Conservation (phyloP, 768 basidiomycete genomes). For the Trametes elegans region DNA sequence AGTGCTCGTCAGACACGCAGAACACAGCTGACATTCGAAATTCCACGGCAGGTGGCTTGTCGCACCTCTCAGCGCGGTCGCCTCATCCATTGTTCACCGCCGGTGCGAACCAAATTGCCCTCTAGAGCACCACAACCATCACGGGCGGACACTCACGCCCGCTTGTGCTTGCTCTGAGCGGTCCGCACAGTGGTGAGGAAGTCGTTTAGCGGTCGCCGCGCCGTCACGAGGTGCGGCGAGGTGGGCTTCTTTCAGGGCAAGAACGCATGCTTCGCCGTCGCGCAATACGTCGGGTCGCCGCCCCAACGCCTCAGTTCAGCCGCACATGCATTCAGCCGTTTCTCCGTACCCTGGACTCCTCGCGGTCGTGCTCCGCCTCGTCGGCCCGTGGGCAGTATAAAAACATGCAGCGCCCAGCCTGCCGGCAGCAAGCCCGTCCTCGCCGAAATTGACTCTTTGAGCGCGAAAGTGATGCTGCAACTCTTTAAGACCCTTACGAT, state of each 20-base stretch:
- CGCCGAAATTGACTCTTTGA: neutral
- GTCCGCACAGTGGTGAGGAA: neutral
- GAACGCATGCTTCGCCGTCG: conserved; percentile 2
- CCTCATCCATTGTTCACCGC: neutral
- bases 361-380: neutral
- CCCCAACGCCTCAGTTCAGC: conserved; percentile 2
- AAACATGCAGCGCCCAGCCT: neutral
- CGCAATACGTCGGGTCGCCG: conserved; percentile 4
- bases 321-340: neutral
- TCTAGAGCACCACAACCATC: neutral
- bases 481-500: neutral
- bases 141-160: neutral
- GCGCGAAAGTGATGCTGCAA: conserved; percentile 7
- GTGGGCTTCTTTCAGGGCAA: neutral
- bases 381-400: conserved; percentile 1
- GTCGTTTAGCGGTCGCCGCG: neutral
- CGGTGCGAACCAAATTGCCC: neutral
- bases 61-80: neutral
- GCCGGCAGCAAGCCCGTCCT: neutral
- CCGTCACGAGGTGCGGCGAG: conserved; percentile 4
- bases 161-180: neutral
- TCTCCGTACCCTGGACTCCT: neutral
- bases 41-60: neutral
- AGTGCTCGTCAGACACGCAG: neutral
- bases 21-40: conserved; percentile 10